Evolutionary conservation across 805 yeast species (phyloP).

Genomic region (Candida morakotiae): DNA sequence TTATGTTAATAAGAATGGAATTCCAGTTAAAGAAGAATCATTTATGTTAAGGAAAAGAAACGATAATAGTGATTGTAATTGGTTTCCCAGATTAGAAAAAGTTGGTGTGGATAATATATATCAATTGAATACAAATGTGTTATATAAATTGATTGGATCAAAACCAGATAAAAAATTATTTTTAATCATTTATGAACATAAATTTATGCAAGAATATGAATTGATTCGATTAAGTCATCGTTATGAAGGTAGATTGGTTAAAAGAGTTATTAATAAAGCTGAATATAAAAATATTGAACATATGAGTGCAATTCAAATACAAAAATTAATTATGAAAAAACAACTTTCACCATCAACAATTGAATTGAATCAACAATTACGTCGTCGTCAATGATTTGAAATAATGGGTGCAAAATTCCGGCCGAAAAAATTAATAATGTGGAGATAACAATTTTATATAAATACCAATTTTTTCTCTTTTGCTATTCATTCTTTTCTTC

Average conservation of each 20-base stretch:
- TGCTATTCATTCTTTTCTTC: too few relatives aligned
- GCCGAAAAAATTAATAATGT: not conserved
- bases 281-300: not conserved
- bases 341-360: too few relatives aligned
- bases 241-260: not conserved
- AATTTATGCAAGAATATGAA: constrained; percentile 1
- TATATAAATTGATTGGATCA: constrained; percentile 1
- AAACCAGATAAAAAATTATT: not conserved
- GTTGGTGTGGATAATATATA: constrained; percentile 1
- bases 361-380: too few relatives aligned
- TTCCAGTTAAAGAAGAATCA: not conserved
- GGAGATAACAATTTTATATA: not conserved
- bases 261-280: not conserved
- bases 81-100: not conserved
- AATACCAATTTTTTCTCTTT: not conserved
- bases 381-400: too few relatives aligned
- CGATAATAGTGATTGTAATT: not conserved
- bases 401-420: constrained; percentile 2
- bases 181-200: not conserved
- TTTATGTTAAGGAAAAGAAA: not conserved
- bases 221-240: not conserved
- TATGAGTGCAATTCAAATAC: too few relatives aligned
- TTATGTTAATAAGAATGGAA: not conserved
- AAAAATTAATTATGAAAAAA: too few relatives aligned
- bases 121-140: not conserved